These are phyloP conservation scores for Saprolegnia diclina DNA, from an alignment of 352 stramenopile species.

Conservation along the genomic window DNA sequence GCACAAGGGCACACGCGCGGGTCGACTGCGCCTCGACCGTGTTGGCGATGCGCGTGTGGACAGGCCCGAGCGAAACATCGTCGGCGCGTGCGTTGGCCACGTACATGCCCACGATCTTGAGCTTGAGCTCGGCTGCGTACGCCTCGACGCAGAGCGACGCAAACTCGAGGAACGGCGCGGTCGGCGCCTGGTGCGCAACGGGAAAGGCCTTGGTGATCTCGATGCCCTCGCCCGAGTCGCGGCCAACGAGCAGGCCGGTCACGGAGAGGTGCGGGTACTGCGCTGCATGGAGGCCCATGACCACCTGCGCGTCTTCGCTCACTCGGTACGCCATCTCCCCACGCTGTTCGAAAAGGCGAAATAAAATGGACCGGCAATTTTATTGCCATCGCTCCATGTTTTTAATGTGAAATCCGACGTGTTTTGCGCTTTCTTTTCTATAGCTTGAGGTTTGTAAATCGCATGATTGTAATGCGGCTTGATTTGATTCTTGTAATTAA, in stretches of 20 bases:
- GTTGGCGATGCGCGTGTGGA: conserved; percentile 24
- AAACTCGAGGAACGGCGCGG: conserved; percentile 25
- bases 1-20: conserved; percentile 17
- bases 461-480: too few relatives aligned
- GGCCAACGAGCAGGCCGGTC: conserved; percentile 16
- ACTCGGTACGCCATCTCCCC: conserved; percentile 20
- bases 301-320: conserved; percentile 22
- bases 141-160: conserved; percentile 20
- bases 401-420: too few relatives aligned
- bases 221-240: conserved; percentile 18
- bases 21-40: conserved; percentile 17
- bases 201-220: conserved; percentile 23
- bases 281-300: conserved; percentile 23
- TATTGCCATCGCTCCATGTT: background rate
- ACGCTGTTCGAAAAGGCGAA: background rate
- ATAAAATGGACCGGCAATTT: background rate
- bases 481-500: background rate
- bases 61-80: conserved; percentile 13
- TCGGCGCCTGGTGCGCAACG: conserved; percentile 16
- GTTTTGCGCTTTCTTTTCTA: too few relatives aligned
- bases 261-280: conserved; percentile 26
- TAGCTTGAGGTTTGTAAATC: too few relatives aligned
- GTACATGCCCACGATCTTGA: conserved; percentile 27
- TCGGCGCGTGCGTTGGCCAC: conserved; percentile 21
- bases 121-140: conserved; percentile 10